Conservation (phyloP, 495 filamentous ascomycete species). For the Trichocladium uniseriatum region DNA sequence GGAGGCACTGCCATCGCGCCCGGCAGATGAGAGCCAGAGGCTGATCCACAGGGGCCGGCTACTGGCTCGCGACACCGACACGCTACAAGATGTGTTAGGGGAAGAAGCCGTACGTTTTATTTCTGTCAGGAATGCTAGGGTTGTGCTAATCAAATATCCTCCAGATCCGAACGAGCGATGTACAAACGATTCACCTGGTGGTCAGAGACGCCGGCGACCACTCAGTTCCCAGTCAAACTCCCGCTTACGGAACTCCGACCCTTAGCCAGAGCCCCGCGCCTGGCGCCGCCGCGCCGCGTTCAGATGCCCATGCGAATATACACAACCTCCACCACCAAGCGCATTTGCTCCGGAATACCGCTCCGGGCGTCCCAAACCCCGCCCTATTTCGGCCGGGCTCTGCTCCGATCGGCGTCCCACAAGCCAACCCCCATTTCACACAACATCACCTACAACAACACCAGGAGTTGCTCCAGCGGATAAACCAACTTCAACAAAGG, state of each 20-base stretch:
- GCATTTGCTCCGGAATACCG: constrained; percentile 3
- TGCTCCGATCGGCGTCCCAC: constrained; percentile 5
- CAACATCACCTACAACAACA: constrained; percentile 10
- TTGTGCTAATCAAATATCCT: constrained; percentile 9
- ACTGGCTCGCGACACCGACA: constrained; percentile 44
- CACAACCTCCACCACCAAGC: not conserved
- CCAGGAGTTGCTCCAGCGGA: constrained; percentile 8
- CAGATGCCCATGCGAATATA: not conserved
- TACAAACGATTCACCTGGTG: constrained; percentile 56
- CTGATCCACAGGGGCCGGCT: constrained; percentile 59
- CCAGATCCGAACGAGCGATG: constrained; percentile 39
- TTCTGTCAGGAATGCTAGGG: not conserved
- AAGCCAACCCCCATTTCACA: not conserved
- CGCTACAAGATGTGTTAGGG: constrained; percentile 47
- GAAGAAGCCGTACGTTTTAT: constrained; percentile 9
- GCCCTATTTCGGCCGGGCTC: constrained; percentile 5
- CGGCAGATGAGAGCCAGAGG: constrained; percentile 47
- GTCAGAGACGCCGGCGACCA: constrained; percentile 34
- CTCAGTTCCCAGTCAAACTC: constrained; percentile 4
- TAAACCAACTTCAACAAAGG: constrained; percentile 22
- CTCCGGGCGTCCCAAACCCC: not conserved
- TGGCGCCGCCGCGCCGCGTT: not conserved
- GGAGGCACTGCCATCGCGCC: constrained; percentile 42
- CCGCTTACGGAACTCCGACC: constrained; percentile 6
- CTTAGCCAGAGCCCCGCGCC: not conserved